phyloP scores from a whole-genome alignment of 2,329 filamentous ascomycete species.

The Purpureocillium lavendulum region DNA sequence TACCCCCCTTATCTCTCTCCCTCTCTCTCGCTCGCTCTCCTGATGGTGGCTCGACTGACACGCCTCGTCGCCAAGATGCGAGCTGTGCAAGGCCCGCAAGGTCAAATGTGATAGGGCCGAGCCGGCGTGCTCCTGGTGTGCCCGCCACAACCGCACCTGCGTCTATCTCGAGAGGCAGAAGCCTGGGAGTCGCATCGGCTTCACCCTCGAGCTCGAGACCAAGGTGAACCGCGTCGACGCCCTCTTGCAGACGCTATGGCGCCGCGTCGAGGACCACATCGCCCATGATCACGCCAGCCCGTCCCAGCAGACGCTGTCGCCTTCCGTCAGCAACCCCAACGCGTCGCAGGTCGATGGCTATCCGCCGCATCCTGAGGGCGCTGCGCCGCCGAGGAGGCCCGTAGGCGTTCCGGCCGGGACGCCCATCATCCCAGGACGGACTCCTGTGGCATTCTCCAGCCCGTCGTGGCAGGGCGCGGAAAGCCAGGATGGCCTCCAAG shows the following conservation, averaged over 20 bases:
- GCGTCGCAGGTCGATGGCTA: slow-evolving; percentile 18
- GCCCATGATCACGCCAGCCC: slow-evolving; percentile 20
- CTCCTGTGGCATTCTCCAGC: slow-evolving; percentile 28
- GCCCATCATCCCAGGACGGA: slow-evolving; percentile 21
- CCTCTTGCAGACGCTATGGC: slow-evolving; percentile 30
- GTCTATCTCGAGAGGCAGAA: slow-evolving; percentile 66
- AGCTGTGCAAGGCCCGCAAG: slow-evolving; percentile 36
- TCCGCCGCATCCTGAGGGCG: slow-evolving; percentile 11
- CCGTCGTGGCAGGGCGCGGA: slow-evolving; percentile 18
- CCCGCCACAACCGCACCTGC: slow-evolving; percentile 56
- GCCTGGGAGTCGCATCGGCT: slow-evolving; percentile 54
- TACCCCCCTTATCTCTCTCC: neutral
- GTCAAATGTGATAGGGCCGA: slow-evolving; percentile 44
- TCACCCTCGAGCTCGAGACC: slow-evolving; percentile 50
- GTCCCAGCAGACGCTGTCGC: slow-evolving; percentile 14
- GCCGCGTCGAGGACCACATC: slow-evolving; percentile 34
- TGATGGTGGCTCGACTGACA: slow-evolving; percentile 1
- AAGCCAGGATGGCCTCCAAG: slow-evolving; percentile 17
- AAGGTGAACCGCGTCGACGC: slow-evolving; percentile 46
- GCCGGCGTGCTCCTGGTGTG: slow-evolving; percentile 62
- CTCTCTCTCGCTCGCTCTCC: too few species aligned
- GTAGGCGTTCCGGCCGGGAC: slow-evolving; percentile 9
- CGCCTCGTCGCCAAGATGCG: slow-evolving; percentile 21
- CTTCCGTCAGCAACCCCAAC: slow-evolving; percentile 27
- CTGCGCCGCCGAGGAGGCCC: slow-evolving; percentile 10